These are phyloP conservation scores for Achaetomium macrosporum DNA, from an alignment of 2,329 filamentous ascomycete species.

Conservation along the genomic window DNA sequence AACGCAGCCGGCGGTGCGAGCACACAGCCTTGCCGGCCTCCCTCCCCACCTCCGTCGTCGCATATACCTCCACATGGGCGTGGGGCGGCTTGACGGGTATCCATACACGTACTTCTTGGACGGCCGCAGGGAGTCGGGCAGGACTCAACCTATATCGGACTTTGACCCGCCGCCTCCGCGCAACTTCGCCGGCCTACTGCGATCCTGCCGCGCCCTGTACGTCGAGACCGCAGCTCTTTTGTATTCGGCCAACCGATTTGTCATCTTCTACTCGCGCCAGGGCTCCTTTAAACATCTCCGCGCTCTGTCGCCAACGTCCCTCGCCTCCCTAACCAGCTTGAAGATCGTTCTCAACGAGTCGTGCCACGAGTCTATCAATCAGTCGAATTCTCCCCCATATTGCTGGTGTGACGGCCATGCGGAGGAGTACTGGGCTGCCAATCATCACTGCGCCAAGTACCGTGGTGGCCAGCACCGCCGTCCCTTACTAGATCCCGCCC, in stretches of 20 bases:
- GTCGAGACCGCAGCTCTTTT: background rate
- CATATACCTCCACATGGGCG: constrained; percentile 4
- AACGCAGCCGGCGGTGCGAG: too few relatives aligned
- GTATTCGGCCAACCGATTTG: constrained; percentile 1
- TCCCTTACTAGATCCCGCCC: background rate
- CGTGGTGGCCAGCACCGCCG: background rate
- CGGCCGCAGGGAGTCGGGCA: background rate
- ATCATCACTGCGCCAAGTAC: background rate
- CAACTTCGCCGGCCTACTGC: constrained; percentile 1
- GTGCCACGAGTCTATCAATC: background rate
- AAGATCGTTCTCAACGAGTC: constrained; percentile 1
- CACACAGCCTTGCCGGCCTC: too few relatives aligned
- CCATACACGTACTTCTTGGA: constrained; percentile 2
- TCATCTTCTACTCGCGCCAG: background rate
- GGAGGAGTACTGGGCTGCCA: background rate
- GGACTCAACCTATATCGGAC: background rate
- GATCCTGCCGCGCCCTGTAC: background rate
- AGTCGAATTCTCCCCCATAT: too few relatives aligned
- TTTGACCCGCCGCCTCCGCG: constrained; percentile 1
- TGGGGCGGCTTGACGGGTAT: background rate
- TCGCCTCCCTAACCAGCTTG: background rate
- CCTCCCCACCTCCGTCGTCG: constrained; percentile 1
- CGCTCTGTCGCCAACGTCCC: background rate
- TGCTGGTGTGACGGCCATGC: background rate
- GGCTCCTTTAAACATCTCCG: background rate